These are phyloP conservation scores for Emergomyces orientalis DNA, from an alignment of 2,329 filamentous ascomycete species.

Conservation along the genomic window DNA sequence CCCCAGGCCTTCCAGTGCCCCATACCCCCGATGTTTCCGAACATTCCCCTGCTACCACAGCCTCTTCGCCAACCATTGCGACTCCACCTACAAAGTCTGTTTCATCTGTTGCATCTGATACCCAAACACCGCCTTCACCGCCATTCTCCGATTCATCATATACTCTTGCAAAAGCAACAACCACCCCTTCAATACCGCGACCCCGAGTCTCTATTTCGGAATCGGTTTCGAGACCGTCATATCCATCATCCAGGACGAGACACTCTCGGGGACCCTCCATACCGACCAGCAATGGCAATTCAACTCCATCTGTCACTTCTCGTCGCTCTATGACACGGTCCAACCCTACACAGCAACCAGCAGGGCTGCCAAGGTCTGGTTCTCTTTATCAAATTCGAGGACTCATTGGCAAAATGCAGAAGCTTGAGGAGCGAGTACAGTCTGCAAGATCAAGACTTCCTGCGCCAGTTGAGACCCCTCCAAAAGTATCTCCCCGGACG, in stretches of 20 bases:
- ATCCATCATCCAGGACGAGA: slow-evolving; percentile 33
- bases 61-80: slow-evolving; percentile 80
- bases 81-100: slow-evolving; percentile 71
- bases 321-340: slow-evolving; percentile 28
- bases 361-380: slow-evolving; percentile 32
- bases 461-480: slow-evolving; percentile 66
- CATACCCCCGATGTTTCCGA: slow-evolving; percentile 53
- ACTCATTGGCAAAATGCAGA: slow-evolving; percentile 94
- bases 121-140: slow-evolving; percentile 81
- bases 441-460: slow-evolving; percentile 86
- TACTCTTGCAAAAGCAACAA: slow-evolving; percentile 47
- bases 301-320: slow-evolving; percentile 37
- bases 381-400: slow-evolving; percentile 89
- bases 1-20: slow-evolving; percentile 40
- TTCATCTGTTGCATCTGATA: slow-evolving; percentile 51
- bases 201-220: slow-evolving; percentile 40
- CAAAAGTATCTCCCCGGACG: slow-evolving; percentile 65
- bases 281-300: slow-evolving; percentile 38
- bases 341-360: slow-evolving; percentile 16
- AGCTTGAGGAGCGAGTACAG: slow-evolving; percentile 86
- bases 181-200: slow-evolving; percentile 41
- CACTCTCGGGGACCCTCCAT: slow-evolving; percentile 53
- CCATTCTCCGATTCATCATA: slow-evolving; percentile 80
- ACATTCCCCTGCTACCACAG: slow-evolving; percentile 68
- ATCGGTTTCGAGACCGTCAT: slow-evolving; percentile 44